Base-by-base conservation (phyloP, 257 asterid genomes). In the Gentiana macrophylla region DNA sequence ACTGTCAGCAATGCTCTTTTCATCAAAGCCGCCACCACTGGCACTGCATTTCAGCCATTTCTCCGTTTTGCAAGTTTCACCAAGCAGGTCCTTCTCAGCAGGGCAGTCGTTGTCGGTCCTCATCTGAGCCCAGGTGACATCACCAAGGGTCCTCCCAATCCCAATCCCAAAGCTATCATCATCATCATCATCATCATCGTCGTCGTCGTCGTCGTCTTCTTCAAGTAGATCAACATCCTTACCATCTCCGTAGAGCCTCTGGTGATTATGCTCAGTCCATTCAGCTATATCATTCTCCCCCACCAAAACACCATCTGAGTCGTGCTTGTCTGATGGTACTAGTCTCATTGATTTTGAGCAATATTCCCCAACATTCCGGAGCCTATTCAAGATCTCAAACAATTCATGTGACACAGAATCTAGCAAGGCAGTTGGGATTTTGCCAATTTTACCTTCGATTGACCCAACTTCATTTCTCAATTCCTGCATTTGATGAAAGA, bases 111-210 rank as follows among this genome's bases (percentile, higher is more conserved):
- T 43, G 59, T 67, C 82, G 3, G 82, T 43, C 80, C 95, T 77
- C 81, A 91, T 82, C 68, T 74, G 91, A 71, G 76, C 96, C 98
- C 97, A 87, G 36, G 94, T 80, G 72, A 91, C 97, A 72, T 91
- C 98, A 53, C 94, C 97, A 35, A 91, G 97, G 7, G 98, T 85
- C 74, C 97, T 80, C 57, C 92, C 97, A 57, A 91, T 87, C 74
- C 97, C 84, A 41, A 24, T 24, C 24, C 24, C 24, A 24, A 24
- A 24, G 24, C 24, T 24, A 24, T 24, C 24, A 24, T 24, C 24
- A 24, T 24, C 24, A 24, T 24, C 24, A 24, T 24, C 24, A 24
- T 24, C 24, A 24, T 24, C 24, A 1, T 24, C 24, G 24, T 24
- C 24, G 24, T 24, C 24, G 24, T 24, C 24, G 75, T 84, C 98